Evolutionary conservation across 805 yeast genomes (phyloP).

Genomic region (Zygoascus bituminiphila): DNA sequence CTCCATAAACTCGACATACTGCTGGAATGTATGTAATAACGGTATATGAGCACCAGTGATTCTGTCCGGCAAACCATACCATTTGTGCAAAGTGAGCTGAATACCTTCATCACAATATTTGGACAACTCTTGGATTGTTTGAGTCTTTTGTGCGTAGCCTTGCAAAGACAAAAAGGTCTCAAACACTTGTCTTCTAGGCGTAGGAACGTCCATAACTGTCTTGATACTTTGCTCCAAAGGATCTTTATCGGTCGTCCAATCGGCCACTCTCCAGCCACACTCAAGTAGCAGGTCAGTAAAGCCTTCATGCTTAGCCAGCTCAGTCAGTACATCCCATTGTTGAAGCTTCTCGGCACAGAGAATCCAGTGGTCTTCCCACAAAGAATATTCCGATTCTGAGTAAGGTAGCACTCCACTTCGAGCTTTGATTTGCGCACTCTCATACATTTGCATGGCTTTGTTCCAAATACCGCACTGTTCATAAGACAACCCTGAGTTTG

Average conservation of each 20-base stretch:
- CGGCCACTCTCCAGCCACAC: constrained; percentile 99
- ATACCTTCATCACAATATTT: constrained; percentile 92
- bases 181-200: constrained; percentile 92
- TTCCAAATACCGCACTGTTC: constrained; percentile 96
- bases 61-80: constrained; percentile 76
- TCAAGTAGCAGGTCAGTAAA: constrained; percentile 91
- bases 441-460: constrained; percentile 87
- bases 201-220: constrained; percentile 97
- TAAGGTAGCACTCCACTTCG: constrained; percentile 91
- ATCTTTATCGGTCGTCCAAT: constrained; percentile 93
- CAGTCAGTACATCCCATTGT: constrained; percentile 97
- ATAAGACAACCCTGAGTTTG: constrained; percentile 84
- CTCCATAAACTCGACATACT: constrained; percentile 94
- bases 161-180: constrained; percentile 91
- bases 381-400: constrained; percentile 86
- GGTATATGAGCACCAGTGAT: constrained; percentile 81
- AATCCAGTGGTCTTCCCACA: constrained; percentile 99
- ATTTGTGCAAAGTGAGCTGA: constrained; percentile 80
- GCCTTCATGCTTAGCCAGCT: constrained; percentile 95
- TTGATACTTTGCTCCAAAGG: constrained; percentile 90
- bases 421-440: constrained; percentile 93
- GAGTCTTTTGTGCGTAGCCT: constrained; percentile 86
- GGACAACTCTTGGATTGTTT: constrained; percentile 75
- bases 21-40: constrained; percentile 89
- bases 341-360: constrained; percentile 93